phyloP scores from a whole-genome alignment of 164 flowering plant species.

The Dillenia suffruticosa region DNA sequence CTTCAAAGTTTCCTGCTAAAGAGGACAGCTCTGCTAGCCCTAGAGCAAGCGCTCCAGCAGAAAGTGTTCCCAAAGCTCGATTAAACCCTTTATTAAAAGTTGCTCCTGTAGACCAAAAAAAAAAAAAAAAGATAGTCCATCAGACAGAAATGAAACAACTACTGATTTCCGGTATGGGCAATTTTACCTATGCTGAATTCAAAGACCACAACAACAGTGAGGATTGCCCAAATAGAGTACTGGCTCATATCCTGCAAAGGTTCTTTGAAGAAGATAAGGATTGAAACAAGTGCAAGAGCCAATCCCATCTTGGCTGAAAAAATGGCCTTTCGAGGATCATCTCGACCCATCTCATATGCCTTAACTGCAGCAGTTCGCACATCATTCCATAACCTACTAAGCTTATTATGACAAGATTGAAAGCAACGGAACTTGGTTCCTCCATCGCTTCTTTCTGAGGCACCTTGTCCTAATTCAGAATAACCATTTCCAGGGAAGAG shows the following conservation, averaged over 20 bases:
- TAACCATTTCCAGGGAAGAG: slow-evolving; percentile 24
- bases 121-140: neutral
- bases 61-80: slow-evolving; percentile 78
- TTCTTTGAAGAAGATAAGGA: slow-evolving; percentile 63
- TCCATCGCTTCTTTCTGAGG: slow-evolving; percentile 15
- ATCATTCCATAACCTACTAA: slow-evolving; percentile 8
- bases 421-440: slow-evolving; percentile 15
- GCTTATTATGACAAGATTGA: slow-evolving; percentile 7
- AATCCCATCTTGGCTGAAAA: slow-evolving; percentile 70
- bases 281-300: slow-evolving; percentile 50
- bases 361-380: slow-evolving; percentile 19
- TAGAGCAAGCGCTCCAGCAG: slow-evolving; percentile 80
- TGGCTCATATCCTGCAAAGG: slow-evolving; percentile 42
- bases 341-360: slow-evolving; percentile 47
- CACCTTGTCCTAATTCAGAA: slow-evolving; percentile 23
- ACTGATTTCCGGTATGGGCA: no score
- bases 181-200: slow-evolving; percentile 79
- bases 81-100: slow-evolving; percentile 85
- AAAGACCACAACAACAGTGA: slow-evolving; percentile 80
- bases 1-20: slow-evolving; percentile 43
- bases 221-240: slow-evolving; percentile 75
- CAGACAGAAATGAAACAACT: no score
- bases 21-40: slow-evolving; percentile 51
- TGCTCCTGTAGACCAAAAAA: slow-evolving; percentile 44
- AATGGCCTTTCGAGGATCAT: slow-evolving; percentile 60